Base-by-base conservation (phyloP, 1,139 yeast species). In the Magnusiomyces magnusii region DNA sequence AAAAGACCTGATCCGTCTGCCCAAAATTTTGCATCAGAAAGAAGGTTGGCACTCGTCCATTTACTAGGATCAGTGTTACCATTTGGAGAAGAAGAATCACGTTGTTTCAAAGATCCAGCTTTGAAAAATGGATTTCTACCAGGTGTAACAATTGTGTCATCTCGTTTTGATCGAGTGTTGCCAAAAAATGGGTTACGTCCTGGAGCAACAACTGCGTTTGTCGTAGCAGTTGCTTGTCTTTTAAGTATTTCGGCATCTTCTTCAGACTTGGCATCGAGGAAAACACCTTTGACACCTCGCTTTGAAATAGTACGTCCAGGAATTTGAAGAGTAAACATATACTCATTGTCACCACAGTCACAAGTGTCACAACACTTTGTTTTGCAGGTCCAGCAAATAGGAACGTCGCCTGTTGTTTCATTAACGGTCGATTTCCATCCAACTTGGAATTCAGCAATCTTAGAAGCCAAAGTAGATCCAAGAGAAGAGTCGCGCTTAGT, bases 281-380 rank as follows among this genome's bases (percentile, higher is more conserved):
- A 34, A 23, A 39, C 47, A 5, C 47, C 47, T 3, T 34, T 21
- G 2, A 21, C 47, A 23, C 47, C 47, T 5, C 56, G 34, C 56
- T 53, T 53, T n/a, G 42, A 42, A 31, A 21, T 39, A n/a, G 56
- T 53, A 25, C 28, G 47, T 3, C 54, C 54, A 23, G 54, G 54
- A 34, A 51, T 39, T 15, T 27, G 28, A 2, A 27, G 24, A 19
- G 47, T 51, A 21, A 23, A 51, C 27, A 34, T 39, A 21, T 15
- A 51, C 17, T 17, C 47, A 13, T 25, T 27, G 2, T 21, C 54
- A n/a, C 25, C 25, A 24, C 54, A 51, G 44, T 51, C 47, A 34
- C 54, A 23, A 19, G 28, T 34, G 2, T 27, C 21, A n/a, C 47
- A 36, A 31, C 54, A 51, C 34, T 36, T 27, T 2, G 44, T 25